Conservation (phyloP, 108 stramenopile genomes). For the Skeletonema marinoi region DNA sequence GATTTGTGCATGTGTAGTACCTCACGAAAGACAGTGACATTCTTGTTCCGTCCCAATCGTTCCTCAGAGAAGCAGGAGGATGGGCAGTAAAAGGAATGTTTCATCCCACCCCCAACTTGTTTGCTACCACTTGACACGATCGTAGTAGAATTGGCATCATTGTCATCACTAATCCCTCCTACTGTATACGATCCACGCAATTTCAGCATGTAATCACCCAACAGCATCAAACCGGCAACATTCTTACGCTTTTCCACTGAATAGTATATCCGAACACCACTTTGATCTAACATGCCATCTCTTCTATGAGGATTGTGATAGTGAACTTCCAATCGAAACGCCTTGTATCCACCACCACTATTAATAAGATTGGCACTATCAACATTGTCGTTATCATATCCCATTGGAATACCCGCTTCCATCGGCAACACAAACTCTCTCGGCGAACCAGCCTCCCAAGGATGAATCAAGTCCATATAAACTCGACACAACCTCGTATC, state of each 20-base stretch:
- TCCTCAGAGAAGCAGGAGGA: neutral
- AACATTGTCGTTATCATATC: neutral
- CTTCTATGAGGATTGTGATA: neutral
- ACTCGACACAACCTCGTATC: slow-evolving; percentile 1
- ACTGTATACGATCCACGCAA: neutral
- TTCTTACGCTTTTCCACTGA: neutral
- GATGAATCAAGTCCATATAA: slow-evolving; percentile 2
- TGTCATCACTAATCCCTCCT: neutral
- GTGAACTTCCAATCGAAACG: slow-evolving; percentile 1
- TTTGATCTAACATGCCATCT: neutral
- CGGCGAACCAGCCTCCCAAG: slow-evolving; percentile 3
- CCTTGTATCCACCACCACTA: neutral
- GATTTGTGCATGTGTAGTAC: slow-evolving; percentile 3
- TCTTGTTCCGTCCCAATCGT: neutral
- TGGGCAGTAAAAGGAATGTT: slow-evolving; percentile 8
- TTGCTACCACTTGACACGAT: neutral
- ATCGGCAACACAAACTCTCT: neutral
- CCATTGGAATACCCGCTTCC: slow-evolving; percentile 2
- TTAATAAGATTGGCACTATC: no score
- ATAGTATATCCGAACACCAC: slow-evolving; percentile 6
- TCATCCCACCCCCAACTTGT: neutral
- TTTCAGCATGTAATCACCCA: slow-evolving; percentile 10
- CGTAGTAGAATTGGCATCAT: neutral
- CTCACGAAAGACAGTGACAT: slow-evolving; percentile 1
- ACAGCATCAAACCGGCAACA: neutral